Evolutionary conservation across 176 grass and related monocot species (phyloP).

Genomic region (Carex myosuroides): DNA sequence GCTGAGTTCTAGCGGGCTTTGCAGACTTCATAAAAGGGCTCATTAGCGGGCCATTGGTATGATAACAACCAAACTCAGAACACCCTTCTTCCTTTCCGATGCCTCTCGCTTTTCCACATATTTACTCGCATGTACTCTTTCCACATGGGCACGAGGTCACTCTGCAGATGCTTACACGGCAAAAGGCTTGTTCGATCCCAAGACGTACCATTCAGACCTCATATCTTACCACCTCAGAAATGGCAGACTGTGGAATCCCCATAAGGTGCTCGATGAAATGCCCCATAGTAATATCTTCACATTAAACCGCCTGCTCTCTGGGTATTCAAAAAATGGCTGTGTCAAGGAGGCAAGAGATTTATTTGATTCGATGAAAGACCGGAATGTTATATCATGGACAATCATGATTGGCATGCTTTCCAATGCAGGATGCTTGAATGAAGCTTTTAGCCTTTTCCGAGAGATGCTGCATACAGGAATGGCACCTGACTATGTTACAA

Average conservation of each 20-base stretch:
- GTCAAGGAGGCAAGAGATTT: conserved; percentile 32
- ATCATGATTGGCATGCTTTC: conserved; percentile 49
- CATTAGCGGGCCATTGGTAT: not conserved
- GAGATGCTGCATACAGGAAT: conserved; percentile 46
- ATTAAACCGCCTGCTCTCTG: conserved; percentile 49
- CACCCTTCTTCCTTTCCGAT: not conserved
- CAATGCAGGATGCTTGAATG: not conserved
- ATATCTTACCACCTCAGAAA: conserved; percentile 20
- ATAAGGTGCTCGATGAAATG: conserved; percentile 55
- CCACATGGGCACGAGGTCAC: not conserved
- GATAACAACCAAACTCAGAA: not conserved
- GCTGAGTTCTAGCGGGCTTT: too few relatives aligned
- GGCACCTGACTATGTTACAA: conserved; percentile 34
- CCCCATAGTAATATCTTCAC: conserved; percentile 31
- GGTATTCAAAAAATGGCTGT: conserved; percentile 32
- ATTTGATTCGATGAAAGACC: conserved; percentile 24
- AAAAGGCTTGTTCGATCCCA: conserved; percentile 38
- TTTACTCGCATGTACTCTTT: not conserved
- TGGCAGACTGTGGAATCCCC: conserved; percentile 26
- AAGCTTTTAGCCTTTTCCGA: conserved; percentile 46
- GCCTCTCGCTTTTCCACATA: not conserved
- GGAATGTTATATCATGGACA: conserved; percentile 52
- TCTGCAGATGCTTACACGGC: conserved; percentile 29
- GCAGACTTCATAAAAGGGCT: too few relatives aligned
- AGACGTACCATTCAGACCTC: conserved; percentile 22